Base-by-base conservation (phyloP, 768 basidiomycete species). In the Kwoniella heveanensis region DNA sequence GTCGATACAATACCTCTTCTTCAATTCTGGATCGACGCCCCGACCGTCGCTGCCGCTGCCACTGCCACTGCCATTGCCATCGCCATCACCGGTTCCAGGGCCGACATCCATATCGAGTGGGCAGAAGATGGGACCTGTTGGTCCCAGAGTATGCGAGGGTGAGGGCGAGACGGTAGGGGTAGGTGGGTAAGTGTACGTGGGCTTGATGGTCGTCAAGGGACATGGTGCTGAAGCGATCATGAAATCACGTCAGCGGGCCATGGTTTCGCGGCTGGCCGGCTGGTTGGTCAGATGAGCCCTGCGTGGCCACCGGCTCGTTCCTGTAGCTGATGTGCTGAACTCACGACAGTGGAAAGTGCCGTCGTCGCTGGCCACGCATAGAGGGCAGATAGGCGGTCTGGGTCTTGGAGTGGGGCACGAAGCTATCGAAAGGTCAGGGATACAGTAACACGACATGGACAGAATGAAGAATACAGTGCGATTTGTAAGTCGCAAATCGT, bases 371-470 rank as follows among this genome's bases (percentile, higher is more conserved):
- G 27, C 19, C 22, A 53, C 52, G 52, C 52, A 53, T 5, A 53
- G 30, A 30, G 52, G 52, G 22, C 52, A 53, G 13, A 53, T 53
- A 17, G 52, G 52, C 32, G 52, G 52, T 32, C 30, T 53, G 9
- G 52, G 52, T 15, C 39, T 44, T 3, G 39, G 39, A 44, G 17
- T 44, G 4, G 39, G 39, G 15, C 39, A 44, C 19, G 39, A 44
- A 9, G 39, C 39, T 44, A 44, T 17, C 9, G 10, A 9, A 44
- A n/a, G n/a, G n/a, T n/a, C n/a, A n/a, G 8, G 39, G 39, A 13
- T 32, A 32, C 32, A 44, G 39, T 44, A 10, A 44, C 4, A 19
- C 17, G 39, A 44, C n/a, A n/a, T n/a, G n/a, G n/a, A n/a, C n/a
- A n/a, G n/a, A n/a, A n/a, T n/a, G n/a, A n/a, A n/a, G n/a, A n/a